Percentiles rank a stretch among this genome's conserved stretches.
These are phyloP conservation scores for Aspergillus calidoustus DNA, from an alignment of 2,329 filamentous ascomycete genomes.

Conservation along the genomic window DNA sequence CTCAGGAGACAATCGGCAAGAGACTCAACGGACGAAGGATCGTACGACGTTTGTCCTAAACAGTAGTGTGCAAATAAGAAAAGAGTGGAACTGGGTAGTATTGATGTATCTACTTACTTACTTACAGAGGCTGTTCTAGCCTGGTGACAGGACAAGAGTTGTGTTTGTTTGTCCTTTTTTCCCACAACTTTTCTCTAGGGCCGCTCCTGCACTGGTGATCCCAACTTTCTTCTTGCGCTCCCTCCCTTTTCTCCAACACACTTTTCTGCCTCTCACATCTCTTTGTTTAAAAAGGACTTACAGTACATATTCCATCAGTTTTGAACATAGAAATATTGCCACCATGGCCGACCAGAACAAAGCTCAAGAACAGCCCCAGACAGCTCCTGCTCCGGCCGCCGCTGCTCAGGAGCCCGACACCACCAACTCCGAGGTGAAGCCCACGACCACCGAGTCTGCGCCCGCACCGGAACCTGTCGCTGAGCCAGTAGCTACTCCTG, in stretches of 20 bases:
- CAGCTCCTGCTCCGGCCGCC: background rate
- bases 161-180: conserved; percentile 6
- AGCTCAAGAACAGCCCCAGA: conserved; percentile 13
- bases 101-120: background rate
- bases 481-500: background rate
- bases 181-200: background rate
- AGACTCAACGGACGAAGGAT: background rate
- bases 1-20: conserved; percentile 1
- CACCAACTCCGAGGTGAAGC: conserved; percentile 3
- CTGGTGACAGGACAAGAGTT: background rate
- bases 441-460: conserved; percentile 7
- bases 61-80: background rate
- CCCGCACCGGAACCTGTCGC: conserved; percentile 9
- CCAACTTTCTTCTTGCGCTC: conserved; percentile 2
- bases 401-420: background rate
- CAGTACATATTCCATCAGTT: background rate
- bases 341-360: conserved; percentile 21
- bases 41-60: conserved; percentile 2
- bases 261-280: background rate
- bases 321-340: background rate
- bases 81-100: background rate
- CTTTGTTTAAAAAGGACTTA: background rate
- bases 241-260: background rate
- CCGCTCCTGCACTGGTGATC: conserved; percentile 3
- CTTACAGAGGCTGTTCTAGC: background rate